Evolutionary conservation across 192 early-diverging fungal species (phyloP).

Genomic region (Gonapodya sp.): DNA sequence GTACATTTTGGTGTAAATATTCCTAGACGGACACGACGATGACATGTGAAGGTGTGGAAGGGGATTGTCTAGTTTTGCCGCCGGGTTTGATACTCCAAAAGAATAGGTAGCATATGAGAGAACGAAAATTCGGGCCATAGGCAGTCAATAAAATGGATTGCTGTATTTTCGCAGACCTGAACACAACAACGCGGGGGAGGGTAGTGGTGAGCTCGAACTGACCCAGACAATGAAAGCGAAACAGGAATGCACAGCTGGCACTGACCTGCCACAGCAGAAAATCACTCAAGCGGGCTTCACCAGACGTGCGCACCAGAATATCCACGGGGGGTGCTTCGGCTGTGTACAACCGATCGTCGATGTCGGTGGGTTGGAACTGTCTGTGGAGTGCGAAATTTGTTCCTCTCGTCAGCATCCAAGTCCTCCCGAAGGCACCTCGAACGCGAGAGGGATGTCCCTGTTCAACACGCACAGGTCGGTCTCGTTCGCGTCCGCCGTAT

Average conservation of each 20-base stretch:
- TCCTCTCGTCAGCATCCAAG: neutral
- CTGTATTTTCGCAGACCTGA: slow-evolving; percentile 37
- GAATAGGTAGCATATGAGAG: slow-evolving; percentile 68
- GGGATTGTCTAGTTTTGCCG: neutral
- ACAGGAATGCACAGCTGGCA: neutral
- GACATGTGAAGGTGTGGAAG: neutral
- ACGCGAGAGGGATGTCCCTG: neutral
- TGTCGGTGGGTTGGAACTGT: slow-evolving; percentile 51
- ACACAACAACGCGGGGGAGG: slow-evolving; percentile 12
- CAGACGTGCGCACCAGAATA: slow-evolving; percentile 84
- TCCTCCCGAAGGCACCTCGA: neutral
- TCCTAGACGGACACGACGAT: neutral
- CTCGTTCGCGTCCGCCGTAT: neutral
- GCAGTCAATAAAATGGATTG: slow-evolving; percentile 82
- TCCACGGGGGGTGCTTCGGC: slow-evolving; percentile 63
- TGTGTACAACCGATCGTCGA: slow-evolving; percentile 55
- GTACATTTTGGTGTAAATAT: neutral
- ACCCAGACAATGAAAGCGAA: neutral
- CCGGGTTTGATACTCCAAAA: slow-evolving; percentile 73
- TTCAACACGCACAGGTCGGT: neutral
- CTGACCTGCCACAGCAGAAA: slow-evolving; percentile 84
- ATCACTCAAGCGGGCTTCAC: slow-evolving; percentile 90
- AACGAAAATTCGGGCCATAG: slow-evolving; percentile 95
- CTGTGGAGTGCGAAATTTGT: slow-evolving; percentile 30
- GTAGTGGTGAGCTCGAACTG: neutral